Base-by-base conservation (phyloP, 345 rosid genomes). In the Dovyalis caffra region DNA sequence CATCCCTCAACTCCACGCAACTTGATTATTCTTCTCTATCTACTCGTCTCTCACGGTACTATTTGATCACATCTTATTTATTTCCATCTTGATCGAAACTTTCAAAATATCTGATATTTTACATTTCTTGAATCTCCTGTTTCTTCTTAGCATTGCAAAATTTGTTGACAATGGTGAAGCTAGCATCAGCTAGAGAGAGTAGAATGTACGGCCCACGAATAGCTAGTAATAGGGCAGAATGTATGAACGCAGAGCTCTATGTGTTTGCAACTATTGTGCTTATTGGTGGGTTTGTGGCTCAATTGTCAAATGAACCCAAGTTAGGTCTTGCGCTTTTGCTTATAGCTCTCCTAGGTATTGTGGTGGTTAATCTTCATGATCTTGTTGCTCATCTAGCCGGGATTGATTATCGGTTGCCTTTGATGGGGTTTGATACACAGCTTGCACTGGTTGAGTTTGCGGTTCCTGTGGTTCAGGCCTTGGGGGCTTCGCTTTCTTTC, bases 331-430 rank as follows among this genome's bases (percentile, higher is more conserved):
- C 86, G 37, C 85, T 92, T 61, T 70, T 95, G 69, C 88, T 87
- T 18, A 85, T 89, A 26, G 93, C 92, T 16, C 68, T 84, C 0
- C 86, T 73, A 31, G 76, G 91, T 32, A 85, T 89, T 14, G 66
- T 79, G 38, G 82, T 66, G 1, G 92, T 90, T 9, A 93, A 89
- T 64, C 71, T 84, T 60, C 97, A 91, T 23, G 97, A 93, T 86
- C 90, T 93, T 0, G 20, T 87, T 2, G 99, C 95, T 5, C 98
- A 93, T 83, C 88, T 93, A 2, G 89, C 90, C 7, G 95, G 96
- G 49, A 85, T 93, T 31, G 90, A 91, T 79, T 93, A 79, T 74
- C 79, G 91, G 78, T 65, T 93, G 35, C 64, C 68, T 25, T 79
- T 95, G 69, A 68, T 87, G 87, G 85, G 68, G 74, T 85, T 70